A percentile compares a stretch with the other conserved stretches of the same genome.
phyloP scores from a whole-genome alignment of 1,284 basidiomycete genomes.

The Moniliella sp. region DNA sequence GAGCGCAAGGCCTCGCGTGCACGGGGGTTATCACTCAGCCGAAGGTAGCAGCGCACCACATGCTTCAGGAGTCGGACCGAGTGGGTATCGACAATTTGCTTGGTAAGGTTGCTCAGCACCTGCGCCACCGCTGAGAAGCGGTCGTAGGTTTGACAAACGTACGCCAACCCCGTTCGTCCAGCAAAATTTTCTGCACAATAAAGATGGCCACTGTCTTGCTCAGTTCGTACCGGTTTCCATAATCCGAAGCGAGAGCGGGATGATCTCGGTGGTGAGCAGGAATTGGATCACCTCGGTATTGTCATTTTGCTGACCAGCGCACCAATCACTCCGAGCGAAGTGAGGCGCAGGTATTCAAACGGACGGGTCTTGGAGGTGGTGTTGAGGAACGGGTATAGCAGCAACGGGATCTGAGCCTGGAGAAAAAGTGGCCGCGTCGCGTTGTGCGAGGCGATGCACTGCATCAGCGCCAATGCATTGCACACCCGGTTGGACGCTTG shows the following conservation, averaged over 20 bases:
- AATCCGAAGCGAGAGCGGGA: slow-evolving; percentile 90
- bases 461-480: slow-evolving; percentile 86
- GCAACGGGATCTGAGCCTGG: slow-evolving; percentile 85
- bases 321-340: slow-evolving; percentile 90
- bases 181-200: slow-evolving; percentile 95
- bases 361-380: slow-evolving; percentile 96
- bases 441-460: slow-evolving; percentile 53
- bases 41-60: slow-evolving; percentile 86
- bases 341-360: slow-evolving; percentile 92
- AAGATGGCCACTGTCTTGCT: slow-evolving; percentile 98
- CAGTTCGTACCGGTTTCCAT: slow-evolving; percentile 99
- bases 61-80: slow-evolving; percentile 90
- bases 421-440: slow-evolving; percentile 29
- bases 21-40: slow-evolving; percentile 90
- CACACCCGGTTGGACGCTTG: slow-evolving; percentile 98
- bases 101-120: slow-evolving; percentile 95
- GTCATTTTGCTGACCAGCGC: slow-evolving; percentile 83
- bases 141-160: slow-evolving; percentile 98
- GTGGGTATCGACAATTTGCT: slow-evolving; percentile 56
- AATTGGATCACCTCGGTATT: slow-evolving; percentile 98
- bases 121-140: slow-evolving; percentile 97
- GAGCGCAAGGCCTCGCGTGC: slow-evolving; percentile 85
- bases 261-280: slow-evolving; percentile 94
- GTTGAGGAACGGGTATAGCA: slow-evolving; percentile 96
- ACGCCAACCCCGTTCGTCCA: slow-evolving; percentile 94